phyloP scores from a whole-genome alignment of 2,329 filamentous ascomycete species.

The Bimuria novae-zelandiae region DNA sequence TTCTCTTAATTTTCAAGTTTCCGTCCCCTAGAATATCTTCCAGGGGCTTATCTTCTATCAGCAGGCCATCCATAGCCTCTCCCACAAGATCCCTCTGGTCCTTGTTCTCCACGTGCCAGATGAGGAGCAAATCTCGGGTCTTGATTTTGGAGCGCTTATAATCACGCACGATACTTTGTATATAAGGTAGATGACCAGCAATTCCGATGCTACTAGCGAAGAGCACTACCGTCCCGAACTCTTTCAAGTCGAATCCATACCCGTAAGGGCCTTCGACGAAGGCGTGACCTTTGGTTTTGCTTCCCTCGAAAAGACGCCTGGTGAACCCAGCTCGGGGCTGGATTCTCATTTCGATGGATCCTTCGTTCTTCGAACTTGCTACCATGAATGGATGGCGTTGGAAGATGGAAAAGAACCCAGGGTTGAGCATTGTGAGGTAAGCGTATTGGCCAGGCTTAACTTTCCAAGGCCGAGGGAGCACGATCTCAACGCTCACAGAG shows the following conservation, averaged over 20 bases:
- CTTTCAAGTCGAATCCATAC: constrained; percentile 12
- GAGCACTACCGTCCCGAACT: constrained; percentile 21
- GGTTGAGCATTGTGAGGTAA: constrained; percentile 17
- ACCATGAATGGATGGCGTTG: constrained; percentile 23
- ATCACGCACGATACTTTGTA: constrained; percentile 17
- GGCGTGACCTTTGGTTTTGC: constrained; percentile 1
- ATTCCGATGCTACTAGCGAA: constrained; percentile 24
- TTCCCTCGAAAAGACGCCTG: constrained; percentile 1
- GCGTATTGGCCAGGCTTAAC: constrained; percentile 19
- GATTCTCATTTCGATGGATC: constrained; percentile 13
- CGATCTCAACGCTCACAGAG: constrained; percentile 14
- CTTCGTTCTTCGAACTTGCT: neutral
- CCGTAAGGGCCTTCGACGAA: constrained; percentile 19
- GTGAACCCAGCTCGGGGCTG: constrained; percentile 18
- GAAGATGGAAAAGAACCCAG: constrained; percentile 16
- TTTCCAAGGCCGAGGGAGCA: constrained; percentile 15
- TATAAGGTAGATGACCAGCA: constrained; percentile 14
- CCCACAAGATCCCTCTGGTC: constrained; percentile 12
- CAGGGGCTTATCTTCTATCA: neutral
- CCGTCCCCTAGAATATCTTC: neutral
- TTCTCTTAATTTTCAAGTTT: neutral
- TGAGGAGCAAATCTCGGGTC: constrained; percentile 19
- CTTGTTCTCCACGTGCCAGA: constrained; percentile 18
- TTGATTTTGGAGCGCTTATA: constrained; percentile 15
- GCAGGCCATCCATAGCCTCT: constrained; percentile 11